Evolutionary conservation across 129 eudicot species (phyloP), one percentile per base, ranked within the genome.

Genomic region (Flaveria brownii): DNA sequence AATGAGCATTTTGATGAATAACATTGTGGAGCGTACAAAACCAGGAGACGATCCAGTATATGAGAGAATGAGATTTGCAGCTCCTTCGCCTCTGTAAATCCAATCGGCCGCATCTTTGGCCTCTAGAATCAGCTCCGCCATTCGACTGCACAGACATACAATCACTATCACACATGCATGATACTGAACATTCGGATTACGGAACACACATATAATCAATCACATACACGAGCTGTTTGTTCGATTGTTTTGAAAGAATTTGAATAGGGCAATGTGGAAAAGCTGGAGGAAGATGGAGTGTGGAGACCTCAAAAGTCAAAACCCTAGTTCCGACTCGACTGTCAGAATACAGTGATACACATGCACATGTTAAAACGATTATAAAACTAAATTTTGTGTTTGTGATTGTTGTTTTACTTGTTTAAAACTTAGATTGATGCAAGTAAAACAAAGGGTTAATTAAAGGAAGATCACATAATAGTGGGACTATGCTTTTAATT

Each of bases 21-120:
- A 59, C 26, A 59, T 56, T 47, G 20, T 23, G n/a, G 67, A 28
- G 55, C 80, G 41, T 84, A 90, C 96, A 85, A 81, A 82, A 54
- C 9, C 70, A 84, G 86, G 84, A 79, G 85, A 84, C 1, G 88
- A 84, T 43, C 93, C 96, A 14, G 72, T 71, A 73, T 87, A 90
- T 30, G 93, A 68, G 51, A 90, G 92, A 86, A 90, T 89, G 59
- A 90, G 87, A 86, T 90, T 90, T 5, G 87, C 93, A 73, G 93
- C 96, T 73, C 96, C 96, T 88, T 90, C 96, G 56, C 96, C 96
- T 81, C 91, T 80, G 76, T 90, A 90, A 74, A 60, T 72, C 96
- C 96, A 90, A 56, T 86, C 86, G 36, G 43, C 50, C 0, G 93
- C 92, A 52, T 90, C 89, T 71, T 84, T 87, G 57, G 78, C 86